phyloP scores from a whole-genome alignment of 306 rosid genomes.

The cucumber (Cucumis sativus) region DNA sequence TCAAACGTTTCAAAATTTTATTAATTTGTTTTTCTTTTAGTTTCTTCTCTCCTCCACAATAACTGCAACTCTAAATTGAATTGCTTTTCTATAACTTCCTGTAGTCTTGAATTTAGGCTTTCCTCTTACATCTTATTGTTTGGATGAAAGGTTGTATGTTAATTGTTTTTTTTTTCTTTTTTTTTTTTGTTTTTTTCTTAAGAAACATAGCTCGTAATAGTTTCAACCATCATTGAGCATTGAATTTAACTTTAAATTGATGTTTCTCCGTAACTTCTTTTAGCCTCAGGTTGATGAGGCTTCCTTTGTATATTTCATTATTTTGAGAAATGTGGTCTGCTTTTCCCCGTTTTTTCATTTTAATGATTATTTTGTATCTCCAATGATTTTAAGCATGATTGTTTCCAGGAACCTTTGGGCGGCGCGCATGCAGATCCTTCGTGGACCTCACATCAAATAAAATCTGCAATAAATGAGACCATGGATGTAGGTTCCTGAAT shows the following conservation, averaged over 20 bases:
- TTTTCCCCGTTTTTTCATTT: not conserved
- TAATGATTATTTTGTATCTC: not conserved
- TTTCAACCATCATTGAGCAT: conserved; percentile 10
- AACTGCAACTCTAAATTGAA: not conserved
- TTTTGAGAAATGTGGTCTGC: not conserved
- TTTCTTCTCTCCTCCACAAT: not conserved
- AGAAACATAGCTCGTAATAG: not conserved
- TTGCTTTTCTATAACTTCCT: not conserved
- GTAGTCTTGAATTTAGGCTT: not conserved
- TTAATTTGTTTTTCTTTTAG: not conserved
- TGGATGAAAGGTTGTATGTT: not conserved
- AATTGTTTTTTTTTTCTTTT: not conserved
- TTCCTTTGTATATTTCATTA: not conserved
- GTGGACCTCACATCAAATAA: conserved; percentile 84
- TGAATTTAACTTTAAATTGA: not conserved
- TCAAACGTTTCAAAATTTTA: not conserved
- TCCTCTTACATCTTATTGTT: not conserved
- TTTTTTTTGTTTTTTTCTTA: not conserved
- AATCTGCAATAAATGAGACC: conserved; percentile 49
- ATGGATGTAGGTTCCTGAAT: conserved; percentile 62
- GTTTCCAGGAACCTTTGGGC: conserved; percentile 78
- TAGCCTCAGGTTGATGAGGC: not conserved
- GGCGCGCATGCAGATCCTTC: conserved; percentile 86
- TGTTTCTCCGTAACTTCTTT: not conserved
- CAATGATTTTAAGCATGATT: not conserved